Conservation (phyloP, 192 early-diverging fungal species). For the Dimargaris verticillata region DNA sequence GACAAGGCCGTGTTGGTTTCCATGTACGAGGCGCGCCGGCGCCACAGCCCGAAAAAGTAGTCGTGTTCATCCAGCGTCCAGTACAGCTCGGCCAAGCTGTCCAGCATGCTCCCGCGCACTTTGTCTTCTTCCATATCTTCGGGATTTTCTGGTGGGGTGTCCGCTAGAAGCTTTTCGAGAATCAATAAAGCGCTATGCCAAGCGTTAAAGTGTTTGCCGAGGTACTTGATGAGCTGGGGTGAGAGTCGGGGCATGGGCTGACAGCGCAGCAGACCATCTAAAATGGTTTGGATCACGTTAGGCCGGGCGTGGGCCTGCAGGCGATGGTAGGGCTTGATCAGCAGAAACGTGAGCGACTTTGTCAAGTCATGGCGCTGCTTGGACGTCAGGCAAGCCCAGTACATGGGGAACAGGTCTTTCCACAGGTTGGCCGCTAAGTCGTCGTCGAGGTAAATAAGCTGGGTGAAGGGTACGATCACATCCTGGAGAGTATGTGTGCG, state of each 20-base stretch:
- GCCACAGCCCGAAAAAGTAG: slow-evolving; percentile 86
- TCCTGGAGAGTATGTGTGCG: slow-evolving; percentile 13
- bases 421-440: slow-evolving; percentile 60
- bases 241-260: slow-evolving; percentile 59
- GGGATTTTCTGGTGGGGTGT: slow-evolving; percentile 23
- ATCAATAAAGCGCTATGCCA: slow-evolving; percentile 80
- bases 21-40: slow-evolving; percentile 65
- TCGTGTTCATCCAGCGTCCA: slow-evolving; percentile 69
- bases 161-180: slow-evolving; percentile 34
- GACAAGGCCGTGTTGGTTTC: slow-evolving; percentile 96
- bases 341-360: slow-evolving; percentile 63
- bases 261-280: slow-evolving; percentile 72
- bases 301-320: slow-evolving; percentile 62
- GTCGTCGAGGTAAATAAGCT: slow-evolving; percentile 48
- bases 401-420: slow-evolving; percentile 66
- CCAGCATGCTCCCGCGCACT: slow-evolving; percentile 72
- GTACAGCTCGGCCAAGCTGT: slow-evolving; percentile 80
- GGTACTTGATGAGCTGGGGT: slow-evolving; percentile 82
- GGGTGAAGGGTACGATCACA: slow-evolving; percentile 37
- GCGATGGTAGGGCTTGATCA: slow-evolving; percentile 82
- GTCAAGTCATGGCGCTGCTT: slow-evolving; percentile 75
- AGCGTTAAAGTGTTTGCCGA: slow-evolving; percentile 81
- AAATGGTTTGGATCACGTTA: slow-evolving; percentile 87
- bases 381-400: slow-evolving; percentile 53
- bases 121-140: slow-evolving; percentile 62